Percentiles rank a stretch among this genome's conserved stretches.
Conservation (phyloP, 768 basidiomycete genomes). For the Pleurotus tuoliensis region DNA sequence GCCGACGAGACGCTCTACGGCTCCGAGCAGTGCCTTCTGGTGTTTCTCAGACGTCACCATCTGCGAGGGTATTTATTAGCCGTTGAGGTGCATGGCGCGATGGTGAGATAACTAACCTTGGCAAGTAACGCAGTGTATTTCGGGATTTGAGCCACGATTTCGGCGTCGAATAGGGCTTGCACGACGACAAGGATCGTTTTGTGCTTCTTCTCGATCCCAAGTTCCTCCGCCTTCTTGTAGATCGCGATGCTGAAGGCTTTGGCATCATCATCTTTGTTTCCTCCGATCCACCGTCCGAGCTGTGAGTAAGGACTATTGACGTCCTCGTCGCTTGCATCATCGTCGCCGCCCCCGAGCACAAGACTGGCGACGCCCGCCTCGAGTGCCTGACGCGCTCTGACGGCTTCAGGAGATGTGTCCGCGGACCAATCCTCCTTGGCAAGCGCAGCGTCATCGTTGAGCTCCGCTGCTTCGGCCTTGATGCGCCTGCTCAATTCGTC, state of each 20-base stretch:
- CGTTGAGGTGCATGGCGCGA: not conserved
- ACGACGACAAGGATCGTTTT: slow-evolving; percentile 81
- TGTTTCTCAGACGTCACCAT: slow-evolving; percentile 92
- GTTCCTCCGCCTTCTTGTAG: slow-evolving; percentile 85
- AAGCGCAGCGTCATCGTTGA: slow-evolving; percentile 59
- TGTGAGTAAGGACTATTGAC: slow-evolving; percentile 80
- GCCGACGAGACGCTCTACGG: slow-evolving; percentile 84
- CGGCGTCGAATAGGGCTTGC: slow-evolving; percentile 79
- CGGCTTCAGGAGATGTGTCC: slow-evolving; percentile 86
- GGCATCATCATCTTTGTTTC: slow-evolving; percentile 42
- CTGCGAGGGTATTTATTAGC: slow-evolving; percentile 32
- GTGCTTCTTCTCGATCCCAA: slow-evolving; percentile 94
- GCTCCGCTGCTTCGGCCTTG: slow-evolving; percentile 81
- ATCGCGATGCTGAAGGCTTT: slow-evolving; percentile 61
- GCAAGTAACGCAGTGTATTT: slow-evolving; percentile 66
- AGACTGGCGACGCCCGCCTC: slow-evolving; percentile 55
- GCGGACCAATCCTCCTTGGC: slow-evolving; percentile 83
- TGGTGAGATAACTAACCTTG: slow-evolving; percentile 50
- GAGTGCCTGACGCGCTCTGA: slow-evolving; percentile 75
- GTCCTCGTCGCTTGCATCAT: slow-evolving; percentile 88
- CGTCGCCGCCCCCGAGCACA: slow-evolving; percentile 45
- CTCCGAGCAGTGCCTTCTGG: slow-evolving; percentile 91
- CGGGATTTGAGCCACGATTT: slow-evolving; percentile 61
- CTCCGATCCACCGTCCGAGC: slow-evolving; percentile 83
- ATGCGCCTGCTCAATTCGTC: slow-evolving; percentile 89